A percentile compares a stretch with the other conserved stretches of the same genome.
Evolutionary conservation across 805 yeast genomes (phyloP).

Genomic region (Lachancea quebecensis): DNA sequence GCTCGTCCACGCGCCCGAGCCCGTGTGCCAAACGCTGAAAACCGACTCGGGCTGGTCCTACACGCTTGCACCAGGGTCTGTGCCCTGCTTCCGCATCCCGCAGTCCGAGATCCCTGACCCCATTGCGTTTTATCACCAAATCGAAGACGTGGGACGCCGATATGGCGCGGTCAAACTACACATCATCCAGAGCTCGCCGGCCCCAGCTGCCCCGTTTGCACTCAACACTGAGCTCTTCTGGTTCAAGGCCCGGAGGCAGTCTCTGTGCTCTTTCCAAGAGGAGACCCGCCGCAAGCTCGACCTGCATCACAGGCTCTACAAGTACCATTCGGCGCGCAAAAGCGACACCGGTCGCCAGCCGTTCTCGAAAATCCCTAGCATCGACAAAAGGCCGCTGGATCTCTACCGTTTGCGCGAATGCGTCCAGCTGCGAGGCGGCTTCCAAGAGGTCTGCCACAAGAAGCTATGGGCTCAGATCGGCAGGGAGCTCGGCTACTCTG

Average conservation of each 20-base stretch:
- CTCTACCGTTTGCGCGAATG: conserved; percentile 50
- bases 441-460: conserved; percentile 49
- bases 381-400: conserved; percentile 62
- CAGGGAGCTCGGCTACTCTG: conserved; percentile 69
- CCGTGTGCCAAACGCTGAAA: conserved; percentile 1
- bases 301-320: conserved; percentile 42
- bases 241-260: conserved; percentile 25
- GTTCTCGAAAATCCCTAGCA: conserved; percentile 48
- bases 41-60: conserved; percentile 16
- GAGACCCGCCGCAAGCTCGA: conserved; percentile 39
- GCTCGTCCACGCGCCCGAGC: neutral
- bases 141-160: conserved; percentile 19
- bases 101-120: conserved; percentile 17
- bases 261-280: conserved; percentile 22
- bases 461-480: conserved; percentile 82
- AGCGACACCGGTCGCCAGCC: conserved; percentile 17
- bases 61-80: conserved; percentile 13
- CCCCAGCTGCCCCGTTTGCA: conserved; percentile 4
- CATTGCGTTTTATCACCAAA: conserved; percentile 17
- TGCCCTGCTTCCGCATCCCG: conserved; percentile 19
- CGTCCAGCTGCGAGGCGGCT: conserved; percentile 64
- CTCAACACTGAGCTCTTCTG: conserved; percentile 20
- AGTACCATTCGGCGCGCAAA: conserved; percentile 33
- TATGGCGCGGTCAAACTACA: conserved; percentile 23
- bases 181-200: conserved; percentile 3